These are phyloP conservation scores for Brassica nigra DNA, from an alignment of 345 rosid genomes.

Conservation along the genomic window DNA sequence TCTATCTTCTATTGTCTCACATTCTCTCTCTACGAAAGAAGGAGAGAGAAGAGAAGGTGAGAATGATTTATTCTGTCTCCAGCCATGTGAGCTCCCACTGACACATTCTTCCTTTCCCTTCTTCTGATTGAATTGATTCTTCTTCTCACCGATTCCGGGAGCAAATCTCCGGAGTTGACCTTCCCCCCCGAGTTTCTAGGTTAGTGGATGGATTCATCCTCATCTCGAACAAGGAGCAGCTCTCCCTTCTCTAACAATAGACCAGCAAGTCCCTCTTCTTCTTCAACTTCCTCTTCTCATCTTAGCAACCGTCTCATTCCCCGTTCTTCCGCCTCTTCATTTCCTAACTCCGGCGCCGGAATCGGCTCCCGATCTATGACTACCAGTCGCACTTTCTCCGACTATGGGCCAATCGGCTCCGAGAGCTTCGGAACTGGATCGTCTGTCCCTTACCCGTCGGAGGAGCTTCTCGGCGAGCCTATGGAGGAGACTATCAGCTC, in stretches of 20 bases:
- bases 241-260: conserved; percentile 77
- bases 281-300: conserved; percentile 67
- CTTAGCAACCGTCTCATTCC: conserved; percentile 55
- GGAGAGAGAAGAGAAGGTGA: not conserved
- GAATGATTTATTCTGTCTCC: conserved; percentile 50
- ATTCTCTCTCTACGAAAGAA: conserved; percentile 23
- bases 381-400: conserved; percentile 65
- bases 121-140: conserved; percentile 5
- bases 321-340: conserved; percentile 66
- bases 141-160: conserved; percentile 21
- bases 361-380: conserved; percentile 79
- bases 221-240: conserved; percentile 83
- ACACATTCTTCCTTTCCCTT: conserved; percentile 47
- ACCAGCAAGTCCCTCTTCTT: conserved; percentile 76
- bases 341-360: conserved; percentile 42
- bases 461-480: conserved; percentile 70
- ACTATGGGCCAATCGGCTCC: conserved; percentile 49
- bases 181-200: conserved; percentile 22
- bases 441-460: conserved; percentile 63
- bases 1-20: conserved; percentile 29
- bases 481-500: conserved; percentile 60
- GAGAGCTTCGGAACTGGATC: conserved; percentile 47
- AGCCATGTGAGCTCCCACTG: conserved; percentile 85
- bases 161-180: conserved; percentile 49
- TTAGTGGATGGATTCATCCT: conserved; percentile 67